Base-by-base conservation (phyloP, 2,329 filamentous ascomycete genomes). In the Exophiala bonariae region DNA sequence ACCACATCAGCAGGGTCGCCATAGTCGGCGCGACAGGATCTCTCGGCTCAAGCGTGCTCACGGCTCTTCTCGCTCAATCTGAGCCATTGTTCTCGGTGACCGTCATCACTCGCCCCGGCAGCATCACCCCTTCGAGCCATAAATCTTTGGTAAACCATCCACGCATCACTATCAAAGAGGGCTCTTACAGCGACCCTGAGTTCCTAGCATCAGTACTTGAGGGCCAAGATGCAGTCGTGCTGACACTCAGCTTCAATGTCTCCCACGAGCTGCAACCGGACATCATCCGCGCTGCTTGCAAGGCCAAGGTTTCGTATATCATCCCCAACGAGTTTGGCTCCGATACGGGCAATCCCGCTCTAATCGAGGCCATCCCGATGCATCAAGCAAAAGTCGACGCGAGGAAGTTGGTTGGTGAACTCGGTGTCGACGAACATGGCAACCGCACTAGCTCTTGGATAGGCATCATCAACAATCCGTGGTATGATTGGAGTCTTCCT, bases 251-350 rank as follows among this genome's bases (percentile, higher is more conserved):
- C 37, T 40, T 40, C 37, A 40, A 16, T 16, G 19, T 26, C 19
- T 40, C 22, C 37, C 19, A 40, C 20, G 17, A 2, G 13, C 19
- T 40, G 14, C 37, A 40, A n/a, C 37, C 37, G 4, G 11, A 28
- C 19, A 40, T 40, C 19, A 28, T 40, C 20, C 37, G 37, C 9
- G 37, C 20, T 3, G 37, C 37, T 2, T 40, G 37, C 20, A 26
- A 40, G 37, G 37, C 20, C 10, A 40, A 40, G 30, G 37, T 40
- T n/a, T 26, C 37, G 5, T 40, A 40, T 26, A 40, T 40, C 19
- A 13, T 40, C 18, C 37, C 37, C 3, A 28, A 26, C 37, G 37
- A 40, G 22, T 40, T 40, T 26, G 37, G 37, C 7, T 28, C 22
- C 20, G 37, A 40, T 26, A 40, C 37, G 13, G 30, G 19, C 37